These are phyloP conservation scores for Tylopilus subfusipes DNA, from an alignment of 768 basidiomycete species.

Conservation along the genomic window DNA sequence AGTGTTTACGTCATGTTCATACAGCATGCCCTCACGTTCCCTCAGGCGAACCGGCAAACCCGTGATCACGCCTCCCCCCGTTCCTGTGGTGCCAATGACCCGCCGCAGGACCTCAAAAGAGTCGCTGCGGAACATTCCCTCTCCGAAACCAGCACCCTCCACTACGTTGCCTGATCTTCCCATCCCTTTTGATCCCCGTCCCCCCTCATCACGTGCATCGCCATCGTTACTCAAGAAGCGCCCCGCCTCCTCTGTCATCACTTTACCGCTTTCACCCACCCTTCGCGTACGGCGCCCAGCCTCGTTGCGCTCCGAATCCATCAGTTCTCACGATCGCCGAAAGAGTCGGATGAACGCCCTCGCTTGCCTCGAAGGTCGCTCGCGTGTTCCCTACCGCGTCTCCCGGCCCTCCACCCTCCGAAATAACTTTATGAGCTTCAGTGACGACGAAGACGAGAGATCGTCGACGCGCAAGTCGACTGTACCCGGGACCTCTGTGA, in stretches of 20 bases:
- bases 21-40: not conserved
- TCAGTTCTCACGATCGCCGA: constrained; percentile 44
- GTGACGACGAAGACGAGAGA: constrained; percentile 57
- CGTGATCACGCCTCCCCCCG: constrained; percentile 14
- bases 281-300: constrained; percentile 14
- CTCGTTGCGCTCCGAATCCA: constrained; percentile 32
- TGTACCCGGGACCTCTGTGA: constrained; percentile 1
- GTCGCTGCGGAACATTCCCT: constrained; percentile 49
- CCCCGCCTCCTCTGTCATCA: constrained; percentile 18
- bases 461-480: not conserved
- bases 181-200: not conserved
- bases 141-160: constrained; percentile 58
- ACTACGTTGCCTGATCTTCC: constrained; percentile 48
- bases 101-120: constrained; percentile 38
- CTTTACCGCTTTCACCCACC: constrained; percentile 14
- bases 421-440: constrained; percentile 65
- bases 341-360: constrained; percentile 58
- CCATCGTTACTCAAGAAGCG: constrained; percentile 4
- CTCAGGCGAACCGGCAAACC: constrained; percentile 27
- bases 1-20: not conserved
- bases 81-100: constrained; percentile 2
- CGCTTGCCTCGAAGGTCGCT: constrained; percentile 60
- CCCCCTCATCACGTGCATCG: not conserved
- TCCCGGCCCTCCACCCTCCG: constrained; percentile 17
- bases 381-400: constrained; percentile 21